Evolutionary conservation across 257 asterid genomes (phyloP), one percentile per base, ranked within the genome.

Genomic region (Penstemon barbatus): DNA sequence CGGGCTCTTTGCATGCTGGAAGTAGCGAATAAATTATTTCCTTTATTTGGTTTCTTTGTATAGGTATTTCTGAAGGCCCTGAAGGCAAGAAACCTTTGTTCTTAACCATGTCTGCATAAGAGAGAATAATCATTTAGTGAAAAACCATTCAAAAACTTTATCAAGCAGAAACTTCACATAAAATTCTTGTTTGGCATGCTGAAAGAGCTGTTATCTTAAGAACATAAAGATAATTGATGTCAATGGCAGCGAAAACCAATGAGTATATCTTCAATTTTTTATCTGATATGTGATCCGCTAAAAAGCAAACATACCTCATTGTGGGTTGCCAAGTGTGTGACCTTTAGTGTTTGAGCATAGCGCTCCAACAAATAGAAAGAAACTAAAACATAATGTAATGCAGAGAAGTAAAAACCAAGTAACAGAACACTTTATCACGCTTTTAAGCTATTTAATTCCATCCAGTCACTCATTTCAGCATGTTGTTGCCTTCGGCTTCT

Each of bases 81-180:
- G 99, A 90, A 65, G 99, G 99, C 86, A 93, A 83, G 79, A 93
- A 90, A 12, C 99, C 99, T 81, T 93, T 93, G 84, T 93, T 93
- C 76, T 93, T 93, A 51, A 93, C 99, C 97, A 93, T 93, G 80
- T 90, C 97, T 93, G 87, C 77, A 70, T 61, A 77, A 48, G 36
- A 71, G 64, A 66, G 63, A 73, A 12, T 19, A 18, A 42, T 71
- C 9, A 57, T 46, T 59, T 42, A 25, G 9, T 37, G 18, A 5
- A 15, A 13, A 55, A 13, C 11, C 53, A 15, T 6, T 54, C 49
- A n/a, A 43, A 44, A 41, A 19, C 49, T 49, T 64, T 18, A 8
- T 39, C 7, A n/a, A 46, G 46, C 49, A 8, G 25, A 63, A 77
- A 45, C 43, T 18, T 42, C 12, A 38, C 39, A 57, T 12, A 18